These are phyloP conservation scores for Paramecium tetraurelia DNA, from an alignment of 73 alveolate genomes.

Conservation along the genomic window DNA sequence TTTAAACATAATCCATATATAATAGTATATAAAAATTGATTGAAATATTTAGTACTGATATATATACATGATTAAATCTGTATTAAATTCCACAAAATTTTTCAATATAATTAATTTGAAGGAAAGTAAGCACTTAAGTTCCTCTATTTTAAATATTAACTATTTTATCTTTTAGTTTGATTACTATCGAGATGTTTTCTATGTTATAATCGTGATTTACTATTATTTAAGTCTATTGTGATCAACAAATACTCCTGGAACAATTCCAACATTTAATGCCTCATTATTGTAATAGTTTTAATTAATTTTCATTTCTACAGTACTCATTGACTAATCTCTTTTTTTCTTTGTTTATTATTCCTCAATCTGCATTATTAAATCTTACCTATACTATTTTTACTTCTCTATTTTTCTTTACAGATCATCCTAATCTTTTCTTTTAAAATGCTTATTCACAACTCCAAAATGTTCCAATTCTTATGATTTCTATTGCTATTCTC, in stretches of 20 bases:
- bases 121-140: slow-evolving; percentile 7
- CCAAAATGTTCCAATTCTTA: not conserved
- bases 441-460: not conserved
- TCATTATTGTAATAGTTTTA: not conserved
- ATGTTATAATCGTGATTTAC: not conserved
- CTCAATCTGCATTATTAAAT: not conserved
- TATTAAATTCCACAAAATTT: not conserved
- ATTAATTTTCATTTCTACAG: not conserved
- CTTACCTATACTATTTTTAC: not conserved
- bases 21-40: not conserved
- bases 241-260: not conserved
- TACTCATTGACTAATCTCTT: slow-evolving; percentile 12
- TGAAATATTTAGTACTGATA: not conserved
- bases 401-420: not conserved
- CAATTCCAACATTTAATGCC: not conserved
- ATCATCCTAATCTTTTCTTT: not conserved
- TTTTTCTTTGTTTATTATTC: not conserved
- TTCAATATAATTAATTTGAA: not conserved
- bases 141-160: not conserved
- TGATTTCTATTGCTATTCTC: not conserved
- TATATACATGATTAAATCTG: not conserved
- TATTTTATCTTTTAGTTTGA: not conserved
- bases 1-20: not conserved
- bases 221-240: not conserved
- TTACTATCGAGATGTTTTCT: not conserved